Percentiles rank a stretch among this genome's conserved stretches.
Conservation (phyloP, 78 protist species). For the Reticulomyxa filosa region DNA sequence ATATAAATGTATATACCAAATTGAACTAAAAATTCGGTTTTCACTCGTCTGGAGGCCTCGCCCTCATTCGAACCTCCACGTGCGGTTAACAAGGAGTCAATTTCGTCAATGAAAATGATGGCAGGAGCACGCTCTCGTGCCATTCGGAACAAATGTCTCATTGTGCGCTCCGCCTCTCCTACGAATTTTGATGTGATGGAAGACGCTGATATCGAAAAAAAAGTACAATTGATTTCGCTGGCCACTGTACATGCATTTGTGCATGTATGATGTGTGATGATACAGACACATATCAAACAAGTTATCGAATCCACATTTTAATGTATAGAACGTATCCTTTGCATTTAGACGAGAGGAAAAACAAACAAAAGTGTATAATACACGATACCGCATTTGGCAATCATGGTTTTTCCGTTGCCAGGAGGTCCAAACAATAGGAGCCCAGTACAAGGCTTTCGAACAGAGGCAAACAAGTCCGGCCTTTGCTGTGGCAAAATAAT, state of each 20-base stretch:
- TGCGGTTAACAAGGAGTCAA: slow-evolving; percentile 16
- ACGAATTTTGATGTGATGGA: slow-evolving; percentile 48
- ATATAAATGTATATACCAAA: slow-evolving; percentile 24
- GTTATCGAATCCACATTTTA: no score
- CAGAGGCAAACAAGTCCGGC: no score
- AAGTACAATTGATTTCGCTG: slow-evolving; percentile 53
- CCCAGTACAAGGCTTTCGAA: slow-evolving; percentile 60
- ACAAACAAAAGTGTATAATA: no score
- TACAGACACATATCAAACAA: no score
- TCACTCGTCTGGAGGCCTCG: slow-evolving; percentile 16
- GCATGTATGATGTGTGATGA: no score
- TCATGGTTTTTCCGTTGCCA: slow-evolving; percentile 71
- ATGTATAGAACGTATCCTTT: no score
- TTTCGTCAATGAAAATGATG: slow-evolving; percentile 64
- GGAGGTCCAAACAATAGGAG: slow-evolving; percentile 66
- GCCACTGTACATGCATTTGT: no score
- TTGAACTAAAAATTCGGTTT: slow-evolving; percentile 43
- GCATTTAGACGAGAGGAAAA: no score
- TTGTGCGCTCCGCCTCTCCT: slow-evolving; percentile 51
- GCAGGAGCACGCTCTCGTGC: slow-evolving; percentile 57
- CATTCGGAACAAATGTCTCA: slow-evolving; percentile 39
- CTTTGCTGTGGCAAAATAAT: no score
- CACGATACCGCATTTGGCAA: no score
- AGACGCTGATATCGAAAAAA: slow-evolving; percentile 39
- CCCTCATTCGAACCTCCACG: slow-evolving; percentile 2